These are phyloP conservation scores for Geotrichum citri-aurantii DNA, from an alignment of 1,139 yeast species.

Conservation along the genomic window DNA sequence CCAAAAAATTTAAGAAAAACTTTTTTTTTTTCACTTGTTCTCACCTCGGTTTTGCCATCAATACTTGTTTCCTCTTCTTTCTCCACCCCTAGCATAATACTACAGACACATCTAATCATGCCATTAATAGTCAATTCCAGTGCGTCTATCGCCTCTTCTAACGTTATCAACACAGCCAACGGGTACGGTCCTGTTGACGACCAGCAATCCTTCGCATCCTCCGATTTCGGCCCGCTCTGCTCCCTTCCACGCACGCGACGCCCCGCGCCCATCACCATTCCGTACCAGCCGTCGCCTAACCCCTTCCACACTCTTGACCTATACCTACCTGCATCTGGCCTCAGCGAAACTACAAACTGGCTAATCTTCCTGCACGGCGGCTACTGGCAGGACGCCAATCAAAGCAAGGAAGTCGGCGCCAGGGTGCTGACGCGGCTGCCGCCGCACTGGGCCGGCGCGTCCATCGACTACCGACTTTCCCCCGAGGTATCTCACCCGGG, in stretches of 20 bases:
- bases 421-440: conserved; percentile 32
- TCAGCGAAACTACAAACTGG: conserved; percentile 25
- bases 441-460: conserved; percentile 29
- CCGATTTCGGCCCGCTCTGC: conserved; percentile 12
- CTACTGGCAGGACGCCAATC: conserved; percentile 69
- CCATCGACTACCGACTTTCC: conserved; percentile 64
- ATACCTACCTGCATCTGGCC: conserved; percentile 21
- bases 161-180: not conserved
- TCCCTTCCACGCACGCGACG: conserved; percentile 19
- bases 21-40: too few species aligned
- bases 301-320: conserved; percentile 23
- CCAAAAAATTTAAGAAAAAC: too few species aligned
- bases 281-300: conserved; percentile 23
- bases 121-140: not conserved
- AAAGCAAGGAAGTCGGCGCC: conserved; percentile 52
- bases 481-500: conserved; percentile 57
- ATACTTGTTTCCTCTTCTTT: not conserved
- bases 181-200: conserved; percentile 3
- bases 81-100: not conserved
- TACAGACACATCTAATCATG: conserved; percentile 3
- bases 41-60: too few species aligned
- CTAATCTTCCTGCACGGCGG: conserved; percentile 72
- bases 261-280: conserved; percentile 21
- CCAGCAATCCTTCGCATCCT: conserved; percentile 6
- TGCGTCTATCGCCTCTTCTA: conserved; percentile 5